Base-by-base conservation (phyloP, 1,139 yeast genomes). In the Pichia sp. region DNA sequence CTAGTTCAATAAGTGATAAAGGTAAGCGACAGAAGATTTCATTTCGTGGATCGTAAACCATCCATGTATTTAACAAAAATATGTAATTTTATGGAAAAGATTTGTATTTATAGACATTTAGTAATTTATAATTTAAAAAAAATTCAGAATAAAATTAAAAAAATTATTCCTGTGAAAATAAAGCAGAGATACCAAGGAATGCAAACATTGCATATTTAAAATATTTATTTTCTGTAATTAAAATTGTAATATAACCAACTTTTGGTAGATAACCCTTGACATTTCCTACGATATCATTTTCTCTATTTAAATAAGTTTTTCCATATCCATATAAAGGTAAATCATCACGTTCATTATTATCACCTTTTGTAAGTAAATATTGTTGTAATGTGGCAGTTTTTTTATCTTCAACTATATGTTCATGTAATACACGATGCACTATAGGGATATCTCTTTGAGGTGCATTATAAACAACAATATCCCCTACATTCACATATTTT, bases 201-300 rank as follows among this genome's bases (percentile, higher is more conserved):
- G 85, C 95, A 54, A 87, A 66, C 57, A 87, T 65, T 2, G 80
- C 81, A 55, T 76, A 82, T 59, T 84, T 82, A 64, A 85, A 78
- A 59, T 84, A 85, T 43, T 75, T 75, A 59, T 87, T 87, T 60
- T 94, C 98, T n/a, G 96, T 86, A 55, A 92, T 77, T 59, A 90
- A 74, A 49, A 92, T 90, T 3, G 98, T 94, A 10, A 90, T 76
- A 59, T 92, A 92, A 0, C 99, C 99, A 23, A 90, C 71, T 55
- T 76, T 78, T n/a, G 99, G 99, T 48, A 92, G 68, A 61, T 89
- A 92, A 1, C 84, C 97, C 65, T 82, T 83, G 28, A 92, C 98
- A 5, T 90, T 80, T 2, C 98, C 98, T 12, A 87, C 79, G 46
- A 92, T 74, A 60, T 94, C 97, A 23, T 69, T 71, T 40, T 79